Evolutionary conservation across 2,329 filamentous ascomycete genomes (phyloP).

Genomic region (Coniochaeta sp.): DNA sequence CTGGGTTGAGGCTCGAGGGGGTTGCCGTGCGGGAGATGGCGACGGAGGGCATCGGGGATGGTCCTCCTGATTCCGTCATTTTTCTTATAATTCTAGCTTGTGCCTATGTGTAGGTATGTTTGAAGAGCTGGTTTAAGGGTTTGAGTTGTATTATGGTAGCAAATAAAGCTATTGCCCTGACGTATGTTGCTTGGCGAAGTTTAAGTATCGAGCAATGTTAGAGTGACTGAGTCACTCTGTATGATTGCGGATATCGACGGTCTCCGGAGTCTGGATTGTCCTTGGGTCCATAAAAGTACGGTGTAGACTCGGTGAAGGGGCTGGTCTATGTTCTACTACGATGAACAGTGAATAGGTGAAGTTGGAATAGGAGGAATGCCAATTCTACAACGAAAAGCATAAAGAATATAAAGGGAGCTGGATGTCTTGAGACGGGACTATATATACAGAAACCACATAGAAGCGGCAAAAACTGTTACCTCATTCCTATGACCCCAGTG

Average conservation of each 20-base stretch:
- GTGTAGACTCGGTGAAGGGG: background rate
- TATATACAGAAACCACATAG: background rate
- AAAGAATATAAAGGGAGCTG: background rate
- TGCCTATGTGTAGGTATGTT: background rate
- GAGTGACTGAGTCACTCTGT: background rate
- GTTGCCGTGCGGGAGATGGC: conserved; percentile 22
- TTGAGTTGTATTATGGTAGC: too few species aligned
- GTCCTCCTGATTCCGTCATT: background rate
- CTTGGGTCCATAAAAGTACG: background rate
- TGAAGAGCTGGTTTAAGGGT: background rate
- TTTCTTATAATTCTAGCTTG: background rate
- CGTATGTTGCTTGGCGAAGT: too few species aligned
- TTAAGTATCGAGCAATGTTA: background rate
- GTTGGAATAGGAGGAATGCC: background rate
- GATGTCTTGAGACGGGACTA: background rate
- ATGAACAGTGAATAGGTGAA: too few species aligned
- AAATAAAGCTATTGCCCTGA: too few species aligned
- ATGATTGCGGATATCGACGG: background rate
- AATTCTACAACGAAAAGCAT: background rate
- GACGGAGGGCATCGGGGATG: conserved; percentile 24
- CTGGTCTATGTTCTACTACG: too few species aligned
- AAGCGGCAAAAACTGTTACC: background rate
- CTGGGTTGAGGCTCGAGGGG: conserved; percentile 18
- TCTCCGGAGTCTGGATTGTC: background rate
- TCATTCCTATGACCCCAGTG: background rate